A percentile compares a stretch with the other conserved stretches of the same genome.
Evolutionary conservation across 352 stramenopile genomes (phyloP).

Genomic region (Phytophthora litchii): DNA sequence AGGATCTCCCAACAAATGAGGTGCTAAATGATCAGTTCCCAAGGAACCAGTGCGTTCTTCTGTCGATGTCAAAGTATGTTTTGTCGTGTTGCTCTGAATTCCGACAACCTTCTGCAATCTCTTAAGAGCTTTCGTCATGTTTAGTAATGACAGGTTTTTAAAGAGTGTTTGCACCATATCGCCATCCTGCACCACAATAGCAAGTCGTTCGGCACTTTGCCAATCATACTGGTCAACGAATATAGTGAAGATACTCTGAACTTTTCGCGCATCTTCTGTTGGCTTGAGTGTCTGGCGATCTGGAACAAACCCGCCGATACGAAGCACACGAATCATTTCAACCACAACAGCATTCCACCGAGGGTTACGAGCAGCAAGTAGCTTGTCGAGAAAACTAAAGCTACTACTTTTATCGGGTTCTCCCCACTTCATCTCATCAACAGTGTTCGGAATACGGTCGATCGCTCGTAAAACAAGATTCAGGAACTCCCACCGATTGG

Average conservation of each 20-base stretch:
- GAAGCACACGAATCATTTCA: slow-evolving; percentile 53
- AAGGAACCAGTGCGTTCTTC: neutral
- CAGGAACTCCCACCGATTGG: slow-evolving; percentile 48
- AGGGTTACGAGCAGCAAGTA: slow-evolving; percentile 30
- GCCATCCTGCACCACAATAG: slow-evolving; percentile 22
- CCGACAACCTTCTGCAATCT: slow-evolving; percentile 40
- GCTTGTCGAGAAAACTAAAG: slow-evolving; percentile 25
- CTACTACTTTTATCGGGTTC: slow-evolving; percentile 5
- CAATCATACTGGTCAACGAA: slow-evolving; percentile 53
- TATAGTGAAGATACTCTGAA: slow-evolving; percentile 26
- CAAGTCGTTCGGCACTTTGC: slow-evolving; percentile 52
- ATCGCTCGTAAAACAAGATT: slow-evolving; percentile 48
- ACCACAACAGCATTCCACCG: slow-evolving; percentile 60
- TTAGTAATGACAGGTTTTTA: slow-evolving; percentile 35
- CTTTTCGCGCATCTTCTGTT: slow-evolving; percentile 11
- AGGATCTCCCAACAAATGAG: slow-evolving; percentile 2
- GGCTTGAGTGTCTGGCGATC: neutral
- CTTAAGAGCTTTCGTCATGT: slow-evolving; percentile 66
- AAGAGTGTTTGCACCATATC: slow-evolving; percentile 39
- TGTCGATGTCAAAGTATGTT: neutral
- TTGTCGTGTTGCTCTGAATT: neutral
- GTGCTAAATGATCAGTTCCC: neutral
- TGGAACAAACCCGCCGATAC: slow-evolving; percentile 8
- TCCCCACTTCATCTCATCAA: slow-evolving; percentile 5
- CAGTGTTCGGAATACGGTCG: slow-evolving; percentile 25